Evolutionary conservation across 2,329 filamentous ascomycete species (phyloP).

Genomic region (Chrysosporium keratinophilum): DNA sequence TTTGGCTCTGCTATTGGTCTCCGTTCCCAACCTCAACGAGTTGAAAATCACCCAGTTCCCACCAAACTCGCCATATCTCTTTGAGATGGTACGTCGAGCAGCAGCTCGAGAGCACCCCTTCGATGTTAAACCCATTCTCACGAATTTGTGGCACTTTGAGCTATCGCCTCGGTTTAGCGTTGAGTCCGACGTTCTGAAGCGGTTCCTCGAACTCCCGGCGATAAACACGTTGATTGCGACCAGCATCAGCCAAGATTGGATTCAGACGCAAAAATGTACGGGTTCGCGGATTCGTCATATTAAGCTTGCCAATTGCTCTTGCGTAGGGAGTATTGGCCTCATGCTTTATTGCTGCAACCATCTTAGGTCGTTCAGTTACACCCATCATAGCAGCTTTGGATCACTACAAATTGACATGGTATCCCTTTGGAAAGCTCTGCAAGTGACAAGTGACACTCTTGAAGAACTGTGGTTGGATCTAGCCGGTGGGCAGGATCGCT

Average conservation of each 20-base stretch:
- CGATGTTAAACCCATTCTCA: neutral
- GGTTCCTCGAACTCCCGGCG: neutral
- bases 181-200: neutral
- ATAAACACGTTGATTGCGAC: neutral
- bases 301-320: neutral
- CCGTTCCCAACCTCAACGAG: neutral
- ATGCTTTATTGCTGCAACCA: neutral
- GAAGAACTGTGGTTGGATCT: neutral
- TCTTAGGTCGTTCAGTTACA: neutral
- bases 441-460: neutral
- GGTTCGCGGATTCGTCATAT: neutral
- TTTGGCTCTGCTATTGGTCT: neutral
- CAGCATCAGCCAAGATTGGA: neutral
- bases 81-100: neutral
- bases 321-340: neutral
- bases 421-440: neutral
- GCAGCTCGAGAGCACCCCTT: neutral
- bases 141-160: neutral
- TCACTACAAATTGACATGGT: neutral
- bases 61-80: neutral
- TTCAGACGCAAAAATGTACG: neutral
- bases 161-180: neutral
- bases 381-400: neutral
- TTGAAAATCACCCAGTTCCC: neutral
- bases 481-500: neutral